Conservation (phyloP, 768 basidiomycete genomes). For the Coprinellus micaceus region DNA sequence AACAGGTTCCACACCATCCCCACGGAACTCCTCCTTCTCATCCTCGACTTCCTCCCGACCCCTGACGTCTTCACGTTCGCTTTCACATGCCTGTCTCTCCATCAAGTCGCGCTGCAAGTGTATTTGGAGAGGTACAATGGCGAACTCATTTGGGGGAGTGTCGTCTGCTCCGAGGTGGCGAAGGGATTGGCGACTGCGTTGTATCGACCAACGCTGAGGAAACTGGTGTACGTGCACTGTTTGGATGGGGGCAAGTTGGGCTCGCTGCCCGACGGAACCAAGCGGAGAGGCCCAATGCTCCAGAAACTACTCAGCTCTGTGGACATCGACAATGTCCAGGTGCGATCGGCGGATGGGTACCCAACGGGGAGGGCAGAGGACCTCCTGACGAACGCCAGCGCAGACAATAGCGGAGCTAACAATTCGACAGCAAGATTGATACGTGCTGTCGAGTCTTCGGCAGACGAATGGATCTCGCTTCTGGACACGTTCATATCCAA, state of each 20-base stretch:
- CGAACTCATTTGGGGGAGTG: constrained; percentile 19
- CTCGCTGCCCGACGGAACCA: too few species aligned
- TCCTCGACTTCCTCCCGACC: constrained; percentile 19
- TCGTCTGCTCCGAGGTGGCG: constrained; percentile 16
- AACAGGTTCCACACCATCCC: constrained; percentile 22
- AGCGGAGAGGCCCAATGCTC: background rate
- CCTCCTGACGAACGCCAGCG: background rate
- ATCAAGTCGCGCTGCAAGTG: constrained; percentile 23
- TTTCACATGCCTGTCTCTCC: constrained; percentile 20
- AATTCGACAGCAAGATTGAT: background rate
- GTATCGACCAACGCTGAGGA: constrained; percentile 3
- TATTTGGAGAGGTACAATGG: constrained; percentile 21
- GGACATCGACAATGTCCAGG: background rate
- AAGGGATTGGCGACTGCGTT: constrained; percentile 17
- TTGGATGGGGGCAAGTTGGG: too few species aligned
- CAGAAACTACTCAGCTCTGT: background rate
- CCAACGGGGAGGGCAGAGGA: background rate
- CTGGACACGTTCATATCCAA: background rate
- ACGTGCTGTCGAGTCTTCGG: background rate
- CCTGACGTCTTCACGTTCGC: constrained; percentile 20
- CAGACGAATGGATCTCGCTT: background rate
- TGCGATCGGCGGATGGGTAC: background rate
- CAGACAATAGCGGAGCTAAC: too few species aligned
- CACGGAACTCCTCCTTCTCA: constrained; percentile 24
- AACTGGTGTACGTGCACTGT: too few species aligned